Base-by-base conservation (phyloP, 768 basidiomycete genomes). In the Suillus alpinus region DNA sequence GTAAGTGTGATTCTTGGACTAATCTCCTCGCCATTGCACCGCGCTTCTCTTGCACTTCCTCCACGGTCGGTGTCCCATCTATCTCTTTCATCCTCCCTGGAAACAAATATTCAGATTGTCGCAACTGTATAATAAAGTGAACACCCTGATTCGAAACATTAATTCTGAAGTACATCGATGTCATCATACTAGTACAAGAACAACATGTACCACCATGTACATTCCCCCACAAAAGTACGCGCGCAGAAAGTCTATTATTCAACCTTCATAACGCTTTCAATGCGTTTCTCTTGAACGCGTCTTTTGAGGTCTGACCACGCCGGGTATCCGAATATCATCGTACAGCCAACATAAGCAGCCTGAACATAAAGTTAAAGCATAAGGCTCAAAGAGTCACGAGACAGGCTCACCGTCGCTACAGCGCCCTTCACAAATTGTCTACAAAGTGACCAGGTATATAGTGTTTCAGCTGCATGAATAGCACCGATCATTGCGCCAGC, bases 231-330 rank as follows among this genome's bases (percentile, higher is more conserved):
- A 3, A 26, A 26, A 36, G 51, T 18, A 36, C 34, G 51, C 34
- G n/a, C 2, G 5, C 8, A 23, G 7, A 23, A 23, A 14, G 9
- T 47, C 9, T 6, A 20, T 70, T 68, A 88, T 68, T 89, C 75
- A 10, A 82, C 81, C 71, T 92, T 93, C 87, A 89, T 86, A 4
- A 93, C 88, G 32, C 89, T 91, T 59, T 90, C 84, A 46, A 93
- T 93, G 2, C 90, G 81, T 16, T 86, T 85, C 36, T 76, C 73
- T 63, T 92, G 88, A 10, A 92, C 82, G 29, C 83, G 80, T 65
- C 73, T 79, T 58, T 83, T 76, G 62, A 92, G 71, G 62, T 84
- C 80, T 10, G 59, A 31, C 78, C 83, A 83, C 12, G 84, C 76
- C 0, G 86, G 85, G 56, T 77, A 78, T 0, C 91, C 91, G 36